Percentiles rank a stretch among this genome's conserved stretches.
Conservation (phyloP, 1,284 basidiomycete species). For the Baeospora myosura region DNA sequence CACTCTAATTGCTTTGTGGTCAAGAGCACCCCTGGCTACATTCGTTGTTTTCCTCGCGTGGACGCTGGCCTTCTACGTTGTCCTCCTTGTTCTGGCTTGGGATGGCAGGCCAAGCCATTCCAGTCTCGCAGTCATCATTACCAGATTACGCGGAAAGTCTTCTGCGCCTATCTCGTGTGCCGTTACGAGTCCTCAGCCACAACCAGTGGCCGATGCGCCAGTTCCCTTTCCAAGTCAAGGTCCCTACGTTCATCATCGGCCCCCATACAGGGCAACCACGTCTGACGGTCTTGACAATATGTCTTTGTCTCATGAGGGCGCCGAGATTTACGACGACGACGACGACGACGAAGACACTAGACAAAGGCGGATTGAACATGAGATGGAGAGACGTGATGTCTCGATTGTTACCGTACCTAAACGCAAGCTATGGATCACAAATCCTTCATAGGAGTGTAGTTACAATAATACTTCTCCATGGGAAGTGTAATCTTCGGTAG, state of each 20-base stretch:
- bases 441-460: conserved; percentile 39
- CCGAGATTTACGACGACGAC: conserved; percentile 50
- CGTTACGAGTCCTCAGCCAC: conserved; percentile 20
- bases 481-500: too few species aligned
- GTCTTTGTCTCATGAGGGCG: conserved; percentile 30
- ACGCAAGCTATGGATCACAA: conserved; percentile 63
- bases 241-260: conserved; percentile 59
- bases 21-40: conserved; percentile 41
- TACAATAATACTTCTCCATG: too few species aligned
- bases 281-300: conserved; percentile 39
- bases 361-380: conserved; percentile 68
- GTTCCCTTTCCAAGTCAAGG: conserved; percentile 42
- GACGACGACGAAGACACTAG: conserved; percentile 65
- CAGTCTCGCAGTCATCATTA: conserved; percentile 44
- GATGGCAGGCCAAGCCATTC: conserved; percentile 48
- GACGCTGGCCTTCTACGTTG: conserved; percentile 48
- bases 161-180: background rate
- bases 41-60: conserved; percentile 63
- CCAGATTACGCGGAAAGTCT: conserved; percentile 32
- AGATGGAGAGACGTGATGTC: conserved; percentile 71
- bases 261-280: conserved; percentile 41
- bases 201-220: conserved; percentile 32
- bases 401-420: conserved; percentile 75
- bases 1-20: conserved; percentile 52
- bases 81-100: conserved; percentile 49